Base-by-base conservation (phyloP, 2,329 filamentous ascomycete genomes). In the Phyllosticta citribraziliensis region DNA sequence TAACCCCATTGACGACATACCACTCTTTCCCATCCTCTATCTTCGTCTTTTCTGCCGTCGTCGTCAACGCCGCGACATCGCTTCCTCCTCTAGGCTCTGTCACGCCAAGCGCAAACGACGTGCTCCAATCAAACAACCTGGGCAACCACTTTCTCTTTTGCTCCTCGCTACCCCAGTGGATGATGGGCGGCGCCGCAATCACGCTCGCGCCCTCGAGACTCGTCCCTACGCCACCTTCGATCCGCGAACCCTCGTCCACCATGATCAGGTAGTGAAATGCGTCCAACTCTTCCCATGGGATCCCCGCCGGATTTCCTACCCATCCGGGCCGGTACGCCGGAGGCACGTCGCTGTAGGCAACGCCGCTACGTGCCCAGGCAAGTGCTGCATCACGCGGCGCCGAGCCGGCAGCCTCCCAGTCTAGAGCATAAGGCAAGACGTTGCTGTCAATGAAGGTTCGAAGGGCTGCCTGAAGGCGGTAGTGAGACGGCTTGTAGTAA, bases 21-120 rank as follows among this genome's bases (percentile, higher is more conserved):
- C 86, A 81, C 71, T 87, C 86, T n/a, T n/a, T 47, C 55, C 88
- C 88, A 69, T 91, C 88, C 1, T 84, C 75, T 0, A 87, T 90
- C 78, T 91, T 90, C 0, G 87, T 90, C 78, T 91, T 90, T 66
- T 81, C 81, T 0, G 86, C 86, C 0, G 82, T 86, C 2, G 85
- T 87, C 57, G 78, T 76, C 53, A 88, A 80, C 64, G 81, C 82
- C 0, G 84, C 84, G 2, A 88, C 84, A 67, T 88, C 86, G 0
- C 83, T 86, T 67, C 70, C 73, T 75, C 80, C 81, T 69, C 77
- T 78, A 0, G 85, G 84, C 69, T 88, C 85, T 2, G 85, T 88
- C 62, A 87, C 83, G 1, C 83, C 84, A 11, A 88, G 72, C 67
- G 83, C 87, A 67, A 87, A 86, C 59, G 80, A 79, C 5, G 83